Evolutionary conservation across 257 asterid species (phyloP).

Genomic region (Capsicum rhomboideum): DNA sequence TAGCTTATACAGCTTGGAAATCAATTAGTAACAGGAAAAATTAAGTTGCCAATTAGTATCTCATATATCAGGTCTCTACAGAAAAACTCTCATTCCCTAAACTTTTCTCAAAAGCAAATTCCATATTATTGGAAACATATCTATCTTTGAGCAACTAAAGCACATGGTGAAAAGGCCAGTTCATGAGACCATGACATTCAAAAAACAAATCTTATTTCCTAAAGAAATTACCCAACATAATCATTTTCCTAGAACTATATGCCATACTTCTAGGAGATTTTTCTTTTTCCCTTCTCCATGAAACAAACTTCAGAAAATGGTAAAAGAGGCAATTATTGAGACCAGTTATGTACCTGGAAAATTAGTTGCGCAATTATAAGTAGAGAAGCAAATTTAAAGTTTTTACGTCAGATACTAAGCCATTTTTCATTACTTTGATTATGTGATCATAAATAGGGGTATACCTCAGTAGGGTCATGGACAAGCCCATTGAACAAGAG

Average conservation of each 20-base stretch:
- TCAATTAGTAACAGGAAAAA: background rate
- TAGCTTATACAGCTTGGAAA: background rate
- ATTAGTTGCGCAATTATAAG: background rate
- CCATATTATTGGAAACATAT: background rate
- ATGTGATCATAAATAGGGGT: slow-evolving; percentile 2
- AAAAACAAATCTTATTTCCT: background rate
- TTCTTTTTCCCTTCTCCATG: background rate
- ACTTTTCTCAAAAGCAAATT: background rate
- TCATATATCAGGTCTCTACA: background rate
- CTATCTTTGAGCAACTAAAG: background rate
- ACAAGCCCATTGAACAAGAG: slow-evolving; percentile 97
- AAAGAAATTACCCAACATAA: background rate
- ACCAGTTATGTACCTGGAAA: background rate
- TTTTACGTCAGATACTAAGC: background rate
- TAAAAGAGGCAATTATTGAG: background rate
- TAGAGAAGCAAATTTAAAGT: background rate
- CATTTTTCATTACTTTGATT: background rate
- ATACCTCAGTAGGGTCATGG: slow-evolving; percentile 80
- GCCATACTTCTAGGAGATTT: background rate
- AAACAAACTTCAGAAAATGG: background rate
- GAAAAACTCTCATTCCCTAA: background rate
- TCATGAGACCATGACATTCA: background rate
- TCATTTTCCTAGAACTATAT: background rate
- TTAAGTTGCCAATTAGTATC: background rate
- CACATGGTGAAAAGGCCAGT: background rate